Percentiles rank a stretch among this genome's conserved stretches.
Evolutionary conservation across 2,329 filamentous ascomycete species (phyloP).

Genomic region (Nemania abortiva): DNA sequence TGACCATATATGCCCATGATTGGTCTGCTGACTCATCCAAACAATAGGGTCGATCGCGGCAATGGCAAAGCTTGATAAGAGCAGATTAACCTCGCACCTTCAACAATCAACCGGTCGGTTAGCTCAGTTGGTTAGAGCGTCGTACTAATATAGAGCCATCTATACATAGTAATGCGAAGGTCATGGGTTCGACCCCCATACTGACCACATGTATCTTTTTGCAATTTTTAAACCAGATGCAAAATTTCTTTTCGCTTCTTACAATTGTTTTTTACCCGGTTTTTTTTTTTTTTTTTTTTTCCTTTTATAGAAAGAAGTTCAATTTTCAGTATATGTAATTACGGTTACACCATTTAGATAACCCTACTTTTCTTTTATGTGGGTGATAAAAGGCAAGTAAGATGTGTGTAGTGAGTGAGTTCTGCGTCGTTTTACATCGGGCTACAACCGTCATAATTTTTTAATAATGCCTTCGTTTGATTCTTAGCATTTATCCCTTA

Average conservation of each 20-base stretch:
- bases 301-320: not conserved
- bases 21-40: constrained; percentile 26
- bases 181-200: constrained; percentile 24
- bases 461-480: too few species aligned
- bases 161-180: constrained; percentile 12
- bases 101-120: constrained; percentile 16
- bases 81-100: constrained; percentile 5
- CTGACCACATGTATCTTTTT: constrained; percentile 14
- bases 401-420: too few species aligned
- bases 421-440: too few species aligned
- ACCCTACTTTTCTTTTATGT: too few species aligned
- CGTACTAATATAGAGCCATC: constrained; percentile 22
- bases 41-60: constrained; percentile 23
- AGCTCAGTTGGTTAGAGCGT: constrained; percentile 26
- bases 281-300: not conserved
- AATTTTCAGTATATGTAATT: too few species aligned
- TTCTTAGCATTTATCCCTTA: too few species aligned
- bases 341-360: too few species aligned
- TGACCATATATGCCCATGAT: constrained; percentile 31
- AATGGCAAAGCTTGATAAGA: constrained; percentile 21
- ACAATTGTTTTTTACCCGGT: too few species aligned
- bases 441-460: too few species aligned
- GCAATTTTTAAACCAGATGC: not conserved
- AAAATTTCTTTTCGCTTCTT: not conserved
- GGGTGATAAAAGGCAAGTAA: too few species aligned